Conservation (phyloP, 306 rosid species). For the Rosa multiflora region DNA sequence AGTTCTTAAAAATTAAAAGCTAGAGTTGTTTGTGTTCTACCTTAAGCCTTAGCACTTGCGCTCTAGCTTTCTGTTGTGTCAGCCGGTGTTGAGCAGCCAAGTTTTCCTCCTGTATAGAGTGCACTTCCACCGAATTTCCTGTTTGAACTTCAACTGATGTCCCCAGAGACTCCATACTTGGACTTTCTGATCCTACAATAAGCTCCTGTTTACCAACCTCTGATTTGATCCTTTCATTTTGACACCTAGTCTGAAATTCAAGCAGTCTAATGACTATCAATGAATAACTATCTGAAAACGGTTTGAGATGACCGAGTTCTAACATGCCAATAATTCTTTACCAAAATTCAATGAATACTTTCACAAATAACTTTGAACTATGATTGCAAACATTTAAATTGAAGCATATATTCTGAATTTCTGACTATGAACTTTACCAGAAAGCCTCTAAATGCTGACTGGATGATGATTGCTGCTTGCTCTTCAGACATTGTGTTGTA, state of each 20-base stretch:
- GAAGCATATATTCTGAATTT: slow-evolving; percentile 1
- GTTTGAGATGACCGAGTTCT: background rate
- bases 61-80: slow-evolving; percentile 46
- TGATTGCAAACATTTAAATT: background rate
- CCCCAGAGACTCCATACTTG: slow-evolving; percentile 50
- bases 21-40: slow-evolving; percentile 27
- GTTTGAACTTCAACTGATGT: slow-evolving; percentile 77
- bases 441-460: slow-evolving; percentile 68
- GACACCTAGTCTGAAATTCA: slow-evolving; percentile 58
- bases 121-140: slow-evolving; percentile 57
- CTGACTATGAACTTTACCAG: slow-evolving; percentile 42
- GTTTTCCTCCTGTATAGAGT: slow-evolving; percentile 56
- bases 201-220: slow-evolving; percentile 30
- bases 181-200: slow-evolving; percentile 39
- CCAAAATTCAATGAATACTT: background rate
- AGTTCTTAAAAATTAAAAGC: background rate
- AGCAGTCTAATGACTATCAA: slow-evolving; percentile 15
- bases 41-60: slow-evolving; percentile 58
- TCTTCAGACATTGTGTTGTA: slow-evolving; percentile 44
- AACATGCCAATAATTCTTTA: background rate
- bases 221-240: slow-evolving; percentile 29
- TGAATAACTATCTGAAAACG: background rate
- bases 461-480: slow-evolving; percentile 72
- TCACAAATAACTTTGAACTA: background rate
- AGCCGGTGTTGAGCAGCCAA: slow-evolving; percentile 31